Conservation (phyloP, 768 basidiomycete species). For the Suillus subaureus region DNA sequence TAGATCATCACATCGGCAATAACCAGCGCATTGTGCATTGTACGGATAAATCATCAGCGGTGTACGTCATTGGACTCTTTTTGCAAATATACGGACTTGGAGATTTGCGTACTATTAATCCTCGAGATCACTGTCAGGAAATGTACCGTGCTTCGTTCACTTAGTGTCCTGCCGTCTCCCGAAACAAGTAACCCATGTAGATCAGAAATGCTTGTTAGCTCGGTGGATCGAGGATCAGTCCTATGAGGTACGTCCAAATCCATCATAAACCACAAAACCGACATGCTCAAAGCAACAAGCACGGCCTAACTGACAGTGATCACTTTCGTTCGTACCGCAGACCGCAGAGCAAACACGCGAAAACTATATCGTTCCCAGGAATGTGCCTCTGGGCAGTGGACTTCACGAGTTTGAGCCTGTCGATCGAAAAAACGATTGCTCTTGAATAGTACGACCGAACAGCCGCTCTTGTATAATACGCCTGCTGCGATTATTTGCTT, state of each 20-base stretch:
- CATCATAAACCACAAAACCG: neutral
- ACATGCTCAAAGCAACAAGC: neutral
- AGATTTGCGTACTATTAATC: neutral
- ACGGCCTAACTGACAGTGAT: neutral
- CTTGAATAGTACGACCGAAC: neutral
- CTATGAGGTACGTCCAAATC: neutral
- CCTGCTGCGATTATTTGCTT: neutral
- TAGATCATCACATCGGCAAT: slow-evolving; percentile 1
- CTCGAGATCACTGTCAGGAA: neutral
- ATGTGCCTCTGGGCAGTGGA: neutral
- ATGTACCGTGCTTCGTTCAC: neutral
- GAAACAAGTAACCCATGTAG: neutral
- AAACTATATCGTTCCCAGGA: neutral
- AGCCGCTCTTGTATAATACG: neutral
- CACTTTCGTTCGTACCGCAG: neutral
- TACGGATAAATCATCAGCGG: neutral
- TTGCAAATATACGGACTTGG: neutral
- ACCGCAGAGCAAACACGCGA: neutral
- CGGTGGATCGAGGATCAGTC: neutral
- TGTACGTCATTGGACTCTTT: neutral
- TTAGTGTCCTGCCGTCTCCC: neutral
- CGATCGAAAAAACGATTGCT: neutral
- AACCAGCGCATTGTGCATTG: neutral
- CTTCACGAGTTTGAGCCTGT: neutral
- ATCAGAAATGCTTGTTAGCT: neutral